Base-by-base conservation (phyloP, 345 rosid species). In the Nasturtium officinale region DNA sequence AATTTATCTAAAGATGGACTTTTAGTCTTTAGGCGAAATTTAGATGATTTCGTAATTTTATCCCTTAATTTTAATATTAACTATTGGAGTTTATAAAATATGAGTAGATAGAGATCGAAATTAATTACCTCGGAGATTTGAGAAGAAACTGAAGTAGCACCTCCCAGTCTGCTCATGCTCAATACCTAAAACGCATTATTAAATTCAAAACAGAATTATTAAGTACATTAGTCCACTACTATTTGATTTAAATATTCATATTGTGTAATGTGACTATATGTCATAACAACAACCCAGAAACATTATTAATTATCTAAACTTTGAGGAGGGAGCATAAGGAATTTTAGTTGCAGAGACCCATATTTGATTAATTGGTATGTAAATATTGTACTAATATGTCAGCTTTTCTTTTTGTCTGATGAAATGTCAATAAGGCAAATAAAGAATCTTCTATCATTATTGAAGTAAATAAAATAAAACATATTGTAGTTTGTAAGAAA, bases 101-200 rank as follows among this genome's bases (percentile, higher is more conserved):
- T 5, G n/a, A 29, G 7, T 18, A 37, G 16, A 8, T 37, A 38
- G 5, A 11, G 18, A 16, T 21, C 28, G 11, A 15, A 63, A 43
- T 32, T 45, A 37, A 35, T 68, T 85, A 94, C 98, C 96, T 94
- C 92, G 7, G 95, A 85, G 64, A 89, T 89, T 12, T 85, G 88
- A 12, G 98, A 92, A 71, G 95, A 90, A 64, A 89, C 97, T 5
- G 96, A 90, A 26, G 90, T 87, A 2, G 96, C 96, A 52, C 91
- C 95, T 33, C 97, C 96, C 72, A 94, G 79, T 74, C 98, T 85
- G 81, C 98, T 94, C 98, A 88, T 86, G 85, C 98, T 94, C 72
- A 94, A 84, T 42, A 94, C 96, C 98, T 93, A 83, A 53, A 45
- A 56, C 23, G 7, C 54, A 71, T 65, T 25, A 60, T 68, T 50